Base-by-base conservation (phyloP, 2,329 filamentous ascomycete genomes). In the Aspergillus sp. region DNA sequence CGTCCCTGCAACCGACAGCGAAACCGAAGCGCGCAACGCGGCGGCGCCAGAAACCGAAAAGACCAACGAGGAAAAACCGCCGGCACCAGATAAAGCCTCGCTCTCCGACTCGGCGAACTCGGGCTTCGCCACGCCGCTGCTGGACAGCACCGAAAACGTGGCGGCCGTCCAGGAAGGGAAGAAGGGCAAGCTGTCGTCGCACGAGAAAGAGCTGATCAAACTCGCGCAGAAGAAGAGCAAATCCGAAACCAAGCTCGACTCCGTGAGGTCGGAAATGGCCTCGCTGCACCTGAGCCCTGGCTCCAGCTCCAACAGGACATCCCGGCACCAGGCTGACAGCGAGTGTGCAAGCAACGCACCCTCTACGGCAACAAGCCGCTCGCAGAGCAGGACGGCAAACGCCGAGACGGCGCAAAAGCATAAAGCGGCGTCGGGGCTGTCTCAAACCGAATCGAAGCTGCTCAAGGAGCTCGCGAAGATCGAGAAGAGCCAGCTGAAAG, bases 181-280 rank as follows among this genome's bases (percentile, higher is more conserved):
- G 24, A 53, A 51, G 14, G 48, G 45, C 34, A 58, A 58, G 29
- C 46, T 54, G 19, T 50, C 44, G 1, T 52, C 53, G 26, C 53
- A 64, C 24, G 61, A 64, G 32, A 64, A 62, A 37, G 60, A 66
- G n/a, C 48, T 67, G 11, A 51, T 55, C 24, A 66, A 65, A 36
- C 46, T 66, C 4, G 51, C 57, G 2, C 49, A 60, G n/a, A 53
- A 56, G 15, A 63, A 63, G 45, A 53, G 51, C 26, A 51, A 58
- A 25, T 39, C 64, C 15, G 55, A 65, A 30, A 39, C 48, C 13
- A 58, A 60, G 25, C 44, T 66, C 5, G 55, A 61, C 1, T 47
- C 45, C 8, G 45, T 59, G 16, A 53, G 55, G 12, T 38, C 51
- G 12, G 57, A 61, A 34, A 47, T 57, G 15, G 49, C 57, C 15